phyloP scores from a whole-genome alignment of 305 asterid genomes.

The Fraxinus latifolia region DNA sequence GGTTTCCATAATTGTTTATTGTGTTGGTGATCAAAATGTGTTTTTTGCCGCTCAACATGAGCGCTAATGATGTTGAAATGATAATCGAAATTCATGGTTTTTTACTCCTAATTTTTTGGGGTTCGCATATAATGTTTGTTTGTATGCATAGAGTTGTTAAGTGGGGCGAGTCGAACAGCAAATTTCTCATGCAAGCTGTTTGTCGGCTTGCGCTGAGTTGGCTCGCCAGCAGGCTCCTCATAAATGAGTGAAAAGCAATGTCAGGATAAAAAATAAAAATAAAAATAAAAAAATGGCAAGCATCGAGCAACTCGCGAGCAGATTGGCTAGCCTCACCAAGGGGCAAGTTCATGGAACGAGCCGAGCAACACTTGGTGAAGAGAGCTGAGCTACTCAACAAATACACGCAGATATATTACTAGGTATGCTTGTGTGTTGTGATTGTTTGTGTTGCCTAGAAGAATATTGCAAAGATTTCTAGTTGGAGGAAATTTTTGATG shows the following conservation, averaged over 20 bases:
- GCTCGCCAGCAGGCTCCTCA: background rate
- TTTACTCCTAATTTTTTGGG: background rate
- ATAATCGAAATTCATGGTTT: background rate
- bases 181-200: background rate
- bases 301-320: no score
- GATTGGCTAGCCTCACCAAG: background rate
- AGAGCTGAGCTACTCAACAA: background rate
- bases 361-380: background rate
- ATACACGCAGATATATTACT: background rate
- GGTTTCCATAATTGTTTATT: conserved; percentile 9
- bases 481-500: no score
- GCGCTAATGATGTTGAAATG: background rate
- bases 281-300: no score
- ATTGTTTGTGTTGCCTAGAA: no score
- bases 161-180: background rate
- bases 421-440: background rate
- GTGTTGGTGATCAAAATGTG: conserved; percentile 2
- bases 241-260: background rate
- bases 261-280: no score
- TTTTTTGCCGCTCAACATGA: background rate
- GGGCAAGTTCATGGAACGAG: background rate
- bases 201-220: background rate
- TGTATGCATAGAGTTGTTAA: background rate
- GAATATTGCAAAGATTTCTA: no score
- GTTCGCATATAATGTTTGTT: background rate